Percentiles rank a stretch among this genome's conserved stretches.
Evolutionary conservation across 2,329 filamentous ascomycete species (phyloP).

Genomic region (Cytospora schulzeri): DNA sequence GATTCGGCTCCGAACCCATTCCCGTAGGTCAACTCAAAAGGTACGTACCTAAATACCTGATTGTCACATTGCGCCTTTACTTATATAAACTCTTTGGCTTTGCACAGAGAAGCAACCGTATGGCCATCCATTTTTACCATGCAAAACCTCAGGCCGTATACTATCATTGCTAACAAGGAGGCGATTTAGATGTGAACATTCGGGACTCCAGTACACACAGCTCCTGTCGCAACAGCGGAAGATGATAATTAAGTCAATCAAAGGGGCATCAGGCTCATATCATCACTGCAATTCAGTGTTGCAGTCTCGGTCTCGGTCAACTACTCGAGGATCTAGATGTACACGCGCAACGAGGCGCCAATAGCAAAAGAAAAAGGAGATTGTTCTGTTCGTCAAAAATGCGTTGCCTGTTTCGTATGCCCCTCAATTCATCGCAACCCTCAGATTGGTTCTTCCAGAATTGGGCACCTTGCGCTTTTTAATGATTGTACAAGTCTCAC

Average conservation of each 20-base stretch:
- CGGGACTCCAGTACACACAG: background rate
- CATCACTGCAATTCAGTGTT: slow-evolving; percentile 5
- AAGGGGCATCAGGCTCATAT: slow-evolving; percentile 11
- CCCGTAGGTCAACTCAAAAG: background rate
- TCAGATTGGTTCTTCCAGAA: background rate
- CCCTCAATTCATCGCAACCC: too few relatives aligned
- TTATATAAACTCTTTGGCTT: too few relatives aligned
- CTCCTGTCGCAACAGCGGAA: background rate
- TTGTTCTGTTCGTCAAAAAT: slow-evolving; percentile 1
- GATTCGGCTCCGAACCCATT: slow-evolving; percentile 12
- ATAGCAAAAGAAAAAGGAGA: background rate
- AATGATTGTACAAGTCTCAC: background rate
- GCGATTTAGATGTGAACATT: background rate
- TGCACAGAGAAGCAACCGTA: too few relatives aligned
- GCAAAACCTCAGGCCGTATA: background rate
- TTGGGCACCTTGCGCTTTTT: background rate
- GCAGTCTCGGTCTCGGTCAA: slow-evolving; percentile 9
- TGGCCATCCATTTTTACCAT: too few relatives aligned
- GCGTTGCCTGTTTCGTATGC: background rate
- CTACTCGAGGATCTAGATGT: slow-evolving; percentile 3
- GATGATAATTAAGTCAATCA: background rate
- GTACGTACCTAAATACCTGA: background rate
- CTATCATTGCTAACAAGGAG: background rate
- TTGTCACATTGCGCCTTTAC: background rate
- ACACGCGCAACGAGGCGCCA: slow-evolving; percentile 14